A percentile compares a stretch with the other conserved stretches of the same genome.
Evolutionary conservation across 164 flowering plant genomes (phyloP).

Genomic region (Magnolia kwangsiensis): DNA sequence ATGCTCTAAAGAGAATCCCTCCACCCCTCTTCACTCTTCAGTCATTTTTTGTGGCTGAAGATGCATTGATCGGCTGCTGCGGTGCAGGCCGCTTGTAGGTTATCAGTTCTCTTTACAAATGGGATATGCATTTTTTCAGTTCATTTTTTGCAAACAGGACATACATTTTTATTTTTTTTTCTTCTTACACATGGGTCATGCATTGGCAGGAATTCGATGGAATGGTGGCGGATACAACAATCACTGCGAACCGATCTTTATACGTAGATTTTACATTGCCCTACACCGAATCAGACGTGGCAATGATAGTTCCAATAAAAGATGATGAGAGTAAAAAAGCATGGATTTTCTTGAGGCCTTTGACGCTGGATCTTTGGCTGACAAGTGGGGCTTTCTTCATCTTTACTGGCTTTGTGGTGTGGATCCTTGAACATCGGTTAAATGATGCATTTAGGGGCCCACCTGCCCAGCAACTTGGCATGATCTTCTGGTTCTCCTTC

Average conservation of each 20-base stretch:
- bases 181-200: not conserved
- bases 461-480: constrained; percentile 13
- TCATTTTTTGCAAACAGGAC: too few relatives aligned
- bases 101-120: too few relatives aligned
- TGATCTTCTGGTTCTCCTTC: constrained; percentile 24
- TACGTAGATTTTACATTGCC: constrained; percentile 32
- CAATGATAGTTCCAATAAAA: constrained; percentile 17
- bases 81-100: too few relatives aligned
- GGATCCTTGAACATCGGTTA: constrained; percentile 25
- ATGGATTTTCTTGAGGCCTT: constrained; percentile 28
- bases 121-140: too few relatives aligned
- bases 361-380: constrained; percentile 24
- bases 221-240: constrained; percentile 33
- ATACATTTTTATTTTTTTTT: too few relatives aligned
- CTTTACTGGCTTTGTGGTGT: constrained; percentile 25
- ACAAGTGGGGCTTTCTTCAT: constrained; percentile 16
- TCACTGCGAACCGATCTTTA: constrained; percentile 20
- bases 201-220: constrained; percentile 29
- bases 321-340: constrained; percentile 8
- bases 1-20: too few relatives aligned
- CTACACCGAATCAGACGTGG: constrained; percentile 19
- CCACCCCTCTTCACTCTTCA: too few relatives aligned
- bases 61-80: too few relatives aligned
- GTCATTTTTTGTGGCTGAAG: too few relatives aligned
- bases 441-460: constrained; percentile 23